Base-by-base conservation (phyloP, 2,329 filamentous ascomycete species). In the Colletotrichum endophyticum region DNA sequence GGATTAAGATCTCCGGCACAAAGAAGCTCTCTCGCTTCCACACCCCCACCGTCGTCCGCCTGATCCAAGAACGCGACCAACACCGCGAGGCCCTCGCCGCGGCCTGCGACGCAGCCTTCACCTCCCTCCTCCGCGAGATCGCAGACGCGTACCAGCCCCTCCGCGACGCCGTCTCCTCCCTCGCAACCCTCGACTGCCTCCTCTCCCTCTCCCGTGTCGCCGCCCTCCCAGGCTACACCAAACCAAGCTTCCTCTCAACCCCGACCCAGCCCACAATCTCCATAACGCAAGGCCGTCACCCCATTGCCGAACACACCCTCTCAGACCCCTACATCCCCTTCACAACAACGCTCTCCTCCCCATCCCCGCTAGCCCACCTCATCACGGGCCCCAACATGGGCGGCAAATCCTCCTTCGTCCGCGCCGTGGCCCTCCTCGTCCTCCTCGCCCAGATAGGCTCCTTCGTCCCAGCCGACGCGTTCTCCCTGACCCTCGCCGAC, bases 361-460 rank as follows among this genome's bases (percentile, higher is more conserved):
- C 92, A 2, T 83, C 88, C 1, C 91, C 92, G 0, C 90, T 95
- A 8, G 95, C 95, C 4, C 91, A 98, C 79, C 93, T 99, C 72
- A 94, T 99, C 81, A 99, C 97, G 0, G 97, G 97, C 0, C 97
- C 97, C 34, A 99, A 99, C 87, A 99, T 99, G 97, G 97, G 97
- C 81, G 97, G 97, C 73, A 99, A 99, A 83, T 98, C 95, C n/a
- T 97, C 94, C 74, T 99, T 98, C 84, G 96, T 99, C 27, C 95
- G 97, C 70, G 95, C 96, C 79, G 93, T 98, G 61, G 96, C 97
- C 12, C 92, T 99, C 8, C 95, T 99, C 78, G 92, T 94, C 64
- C 96, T 99, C 81, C 96, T 99, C 88, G 96, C 95, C 9, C 97
- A 99, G 83, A 94, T 98, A 78, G 97, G 97, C 67, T 98, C 95